Evolutionary conservation across 306 rosid genomes (phyloP), one percentile per base, ranked within the genome.

Genomic region (Morella rubra): DNA sequence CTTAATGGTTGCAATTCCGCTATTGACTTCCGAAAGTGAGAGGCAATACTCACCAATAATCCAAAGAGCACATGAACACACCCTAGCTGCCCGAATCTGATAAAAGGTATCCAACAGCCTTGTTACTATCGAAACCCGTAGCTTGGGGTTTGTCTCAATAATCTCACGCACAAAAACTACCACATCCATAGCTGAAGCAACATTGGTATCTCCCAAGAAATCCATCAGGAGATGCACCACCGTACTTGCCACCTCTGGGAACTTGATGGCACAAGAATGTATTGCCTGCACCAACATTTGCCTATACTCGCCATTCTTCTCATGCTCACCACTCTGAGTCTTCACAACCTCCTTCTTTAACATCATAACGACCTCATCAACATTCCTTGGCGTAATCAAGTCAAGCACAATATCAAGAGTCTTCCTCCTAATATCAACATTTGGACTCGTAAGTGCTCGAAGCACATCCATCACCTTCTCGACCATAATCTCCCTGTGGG

Each of bases 141-240:
- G 60, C 77, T 81, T 96, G 6, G 99, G 99, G 82, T 96, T 96
- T 18, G 99, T 92, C 81, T 96, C 93, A 73, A 93, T 96, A 50
- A 92, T 92, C 89, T 96, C 99, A 16, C 99, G 93, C 40, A 96
- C 98, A 4, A 96, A 92, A 69, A 96, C 89, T 75, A 91, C 91
- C 56, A 96, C 99, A 79, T 92, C 98, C 84, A 91, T 74, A 20
- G 99, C 98, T 0, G 99, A 96, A 52, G 96, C 97, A 27, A 88
- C 91, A 83, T 92, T 96, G 59, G 88, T 56, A 72, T 96, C 99
- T 0, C 99, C 96, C 91, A 96, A 84, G 90, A 96, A 96, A 81
- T 96, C 99, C 99, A 96, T 96, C 86, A 96, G 75, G 73, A 93
- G 85, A 83, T 96, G 98, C 74, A 96, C 99, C 78, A 96, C 99